Evolutionary conservation across 352 stramenopile genomes (phyloP), one percentile per base, ranked within the genome.

Genomic region (Aphanomyces astaci): DNA sequence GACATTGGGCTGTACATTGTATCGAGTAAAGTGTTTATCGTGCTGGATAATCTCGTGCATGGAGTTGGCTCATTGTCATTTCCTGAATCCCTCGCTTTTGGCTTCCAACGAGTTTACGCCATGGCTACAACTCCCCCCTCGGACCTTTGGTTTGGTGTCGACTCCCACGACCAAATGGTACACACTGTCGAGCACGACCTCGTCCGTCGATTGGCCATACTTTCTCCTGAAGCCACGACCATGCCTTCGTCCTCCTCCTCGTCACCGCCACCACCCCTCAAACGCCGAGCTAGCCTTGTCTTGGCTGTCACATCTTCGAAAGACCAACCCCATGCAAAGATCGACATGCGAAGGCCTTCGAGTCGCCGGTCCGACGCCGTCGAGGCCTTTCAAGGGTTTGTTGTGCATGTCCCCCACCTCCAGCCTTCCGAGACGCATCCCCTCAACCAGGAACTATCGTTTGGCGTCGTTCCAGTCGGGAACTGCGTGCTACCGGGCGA

Each of bases 11-110:
- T 65, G 11, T 65, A 65, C 56, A 30, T 65, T 0, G 56, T 65
- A 22, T 65, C 56, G 9, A 24, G 19, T 22, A 65, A 53, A 36
- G 31, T 65, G 24, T 65, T 65, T 33, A 4, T 65, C 10, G 56
- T 65, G 3, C 36, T 65, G 31, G 56, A 65, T 19, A 51, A 53
- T n/a, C 19, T 65, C 22, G 19, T 53, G 2, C 22, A 65, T 15
- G 36, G 56, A 3, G 25, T 51, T 2, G 56, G 33, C 2, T 13
- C 22, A 0, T 39, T 65, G 31, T 65, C 56, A 24, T 27, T 65
- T 9, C 4, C 56, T n/a, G 56, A 65, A 30, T 24, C 56, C 19
- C 56, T 65, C 36, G 56, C 56, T 11, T 65, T 65, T 53, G 56
- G 56, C n/a, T 65, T 65, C 36, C 56, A 48, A 17, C 24, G 40